Evolutionary conservation across 176 grass and related monocot species (phyloP).

Genomic region (Avena eriantha): DNA sequence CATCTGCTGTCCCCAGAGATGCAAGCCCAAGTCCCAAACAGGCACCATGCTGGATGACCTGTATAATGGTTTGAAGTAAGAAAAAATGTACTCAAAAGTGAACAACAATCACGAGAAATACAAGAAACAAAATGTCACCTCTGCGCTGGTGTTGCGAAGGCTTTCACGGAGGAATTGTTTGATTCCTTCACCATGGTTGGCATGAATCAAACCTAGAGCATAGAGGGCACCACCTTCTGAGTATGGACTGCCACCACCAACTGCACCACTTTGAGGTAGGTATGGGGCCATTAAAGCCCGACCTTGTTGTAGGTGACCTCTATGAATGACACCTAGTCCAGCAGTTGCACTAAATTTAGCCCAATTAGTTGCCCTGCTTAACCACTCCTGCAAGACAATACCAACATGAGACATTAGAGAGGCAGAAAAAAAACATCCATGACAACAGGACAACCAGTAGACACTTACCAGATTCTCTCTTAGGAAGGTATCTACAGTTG

Average conservation of each 20-base stretch:
- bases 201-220: constrained; percentile 97
- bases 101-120: background rate
- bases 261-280: constrained; percentile 91
- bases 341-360: constrained; percentile 98
- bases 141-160: constrained; percentile 86
- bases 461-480: constrained; percentile 91
- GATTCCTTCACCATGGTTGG: constrained; percentile 99
- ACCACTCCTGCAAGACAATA: constrained; percentile 76
- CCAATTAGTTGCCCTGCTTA: constrained; percentile 99
- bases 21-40: constrained; percentile 96
- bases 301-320: constrained; percentile 97
- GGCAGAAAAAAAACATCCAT: constrained; percentile 35
- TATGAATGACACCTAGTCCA: constrained; percentile 97
- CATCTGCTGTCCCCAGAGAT: constrained; percentile 91
- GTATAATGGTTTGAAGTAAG: constrained; percentile 26
- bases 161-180: constrained; percentile 97
- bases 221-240: constrained; percentile 99
- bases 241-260: constrained; percentile 95
- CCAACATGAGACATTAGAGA: constrained; percentile 24
- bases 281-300: constrained; percentile 99
- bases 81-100: constrained; percentile 31
- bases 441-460: constrained; percentile 22
- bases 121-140: constrained; percentile 55
- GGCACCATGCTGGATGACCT: constrained; percentile 98
- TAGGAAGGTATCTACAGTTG: constrained; percentile 98